Evolutionary conservation across 495 filamentous ascomycete species (phyloP).

Genomic region (Penicillium verhagenii): DNA sequence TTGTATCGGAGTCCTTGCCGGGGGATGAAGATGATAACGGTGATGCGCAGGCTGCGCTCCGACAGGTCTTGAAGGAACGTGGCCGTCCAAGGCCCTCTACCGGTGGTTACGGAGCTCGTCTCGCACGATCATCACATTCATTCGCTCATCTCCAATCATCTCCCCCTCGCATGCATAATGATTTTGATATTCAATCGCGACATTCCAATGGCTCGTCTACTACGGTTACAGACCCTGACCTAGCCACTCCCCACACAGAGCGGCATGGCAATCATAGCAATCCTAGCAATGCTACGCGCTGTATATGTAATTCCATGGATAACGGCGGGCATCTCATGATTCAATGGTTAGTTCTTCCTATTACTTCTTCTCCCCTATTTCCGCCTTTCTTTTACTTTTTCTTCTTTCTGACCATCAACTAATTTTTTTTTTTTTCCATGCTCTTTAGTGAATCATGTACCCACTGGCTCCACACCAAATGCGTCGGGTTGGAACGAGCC

Average conservation of each 20-base stretch:
- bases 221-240: constrained; percentile 63
- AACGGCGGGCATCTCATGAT: constrained; percentile 73
- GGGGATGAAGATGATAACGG: constrained; percentile 51
- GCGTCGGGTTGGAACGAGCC: constrained; percentile 64
- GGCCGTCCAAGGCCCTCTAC: constrained; percentile 43
- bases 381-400: no score
- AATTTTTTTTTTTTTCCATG: no score
- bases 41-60: constrained; percentile 62
- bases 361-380: no score
- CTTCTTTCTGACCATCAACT: constrained; percentile 13
- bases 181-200: constrained; percentile 37
- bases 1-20: constrained; percentile 57
- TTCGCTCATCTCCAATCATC: constrained; percentile 44
- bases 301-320: constrained; percentile 66
- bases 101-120: constrained; percentile 29
- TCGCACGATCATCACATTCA: constrained; percentile 33
- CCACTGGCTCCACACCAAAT: constrained; percentile 80
- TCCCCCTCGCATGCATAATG: constrained; percentile 41
- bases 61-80: constrained; percentile 68
- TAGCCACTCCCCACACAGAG: constrained; percentile 65
- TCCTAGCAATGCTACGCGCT: constrained; percentile 61
- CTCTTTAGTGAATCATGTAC: constrained; percentile 83
- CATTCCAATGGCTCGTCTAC: constrained; percentile 60
- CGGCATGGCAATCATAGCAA: constrained; percentile 55
- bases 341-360: constrained; percentile 63